Evolutionary conservation across 768 basidiomycete species (phyloP).

Genomic region (Calocybe cyanea): DNA sequence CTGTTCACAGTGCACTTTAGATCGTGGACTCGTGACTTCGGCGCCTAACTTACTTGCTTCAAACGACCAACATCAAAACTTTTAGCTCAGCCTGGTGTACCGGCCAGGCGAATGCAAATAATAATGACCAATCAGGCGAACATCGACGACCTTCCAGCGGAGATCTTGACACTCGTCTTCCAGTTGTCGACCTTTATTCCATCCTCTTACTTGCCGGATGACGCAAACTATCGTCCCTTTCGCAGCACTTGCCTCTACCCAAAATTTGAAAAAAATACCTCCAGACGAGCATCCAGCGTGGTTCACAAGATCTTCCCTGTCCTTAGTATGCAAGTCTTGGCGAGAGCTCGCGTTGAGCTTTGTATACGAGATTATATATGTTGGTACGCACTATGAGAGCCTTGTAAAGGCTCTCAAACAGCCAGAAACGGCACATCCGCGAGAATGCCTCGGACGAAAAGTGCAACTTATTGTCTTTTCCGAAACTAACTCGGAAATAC

Average conservation of each 20-base stretch:
- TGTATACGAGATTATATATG: conserved; percentile 10
- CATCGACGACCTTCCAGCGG: conserved; percentile 4
- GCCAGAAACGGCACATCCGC: conserved; percentile 5
- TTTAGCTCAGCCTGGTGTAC: no score
- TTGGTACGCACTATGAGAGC: conserved; percentile 1
- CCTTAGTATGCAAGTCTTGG: conserved; percentile 11
- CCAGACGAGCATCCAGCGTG: neutral
- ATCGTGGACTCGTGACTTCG: no score
- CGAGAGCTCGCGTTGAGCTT: conserved; percentile 4
- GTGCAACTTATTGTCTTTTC: conserved; percentile 12
- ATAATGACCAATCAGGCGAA: no score
- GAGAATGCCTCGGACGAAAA: conserved; percentile 4
- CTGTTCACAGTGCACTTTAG: no score
- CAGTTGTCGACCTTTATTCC: conserved; percentile 8
- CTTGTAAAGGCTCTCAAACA: conserved; percentile 3
- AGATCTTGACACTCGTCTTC: conserved; percentile 8
- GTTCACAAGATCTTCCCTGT: conserved; percentile 6
- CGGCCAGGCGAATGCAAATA: no score
- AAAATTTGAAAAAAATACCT: neutral
- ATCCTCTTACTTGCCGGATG: neutral
- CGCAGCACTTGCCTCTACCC: neutral
- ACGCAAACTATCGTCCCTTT: conserved; percentile 1
- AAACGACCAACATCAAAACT: no score
- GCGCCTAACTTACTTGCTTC: no score
- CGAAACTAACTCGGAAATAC: no score